A percentile compares a stretch with the other conserved stretches of the same genome.
phyloP scores from a whole-genome alignment of 768 basidiomycete genomes.

The Kwoniella bestiolae region DNA sequence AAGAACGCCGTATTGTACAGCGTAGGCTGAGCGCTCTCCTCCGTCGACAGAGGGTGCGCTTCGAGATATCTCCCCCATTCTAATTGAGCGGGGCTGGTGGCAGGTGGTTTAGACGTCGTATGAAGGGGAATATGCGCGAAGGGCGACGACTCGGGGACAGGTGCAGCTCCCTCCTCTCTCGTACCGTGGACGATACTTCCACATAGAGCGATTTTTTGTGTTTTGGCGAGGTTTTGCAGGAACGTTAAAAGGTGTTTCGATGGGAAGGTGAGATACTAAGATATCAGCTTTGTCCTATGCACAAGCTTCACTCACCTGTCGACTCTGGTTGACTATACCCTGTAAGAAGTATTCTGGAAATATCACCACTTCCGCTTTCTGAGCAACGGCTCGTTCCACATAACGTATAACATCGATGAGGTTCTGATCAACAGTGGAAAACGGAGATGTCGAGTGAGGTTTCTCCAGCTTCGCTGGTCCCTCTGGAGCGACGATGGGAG shows the following conservation, averaged over 20 bases:
- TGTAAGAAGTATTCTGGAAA: slow-evolving; percentile 55
- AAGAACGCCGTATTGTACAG: slow-evolving; percentile 49
- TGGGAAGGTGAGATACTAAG: slow-evolving; percentile 47
- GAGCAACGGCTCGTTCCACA: slow-evolving; percentile 22
- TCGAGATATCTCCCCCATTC: slow-evolving; percentile 39
- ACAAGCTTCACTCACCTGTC: slow-evolving; percentile 35
- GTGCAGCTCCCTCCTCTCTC: not conserved
- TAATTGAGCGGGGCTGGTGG: slow-evolving; percentile 19
- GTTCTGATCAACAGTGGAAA: slow-evolving; percentile 34
- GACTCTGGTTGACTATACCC: slow-evolving; percentile 38
- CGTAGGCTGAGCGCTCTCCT: slow-evolving; percentile 25
- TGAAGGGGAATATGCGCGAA: slow-evolving; percentile 31
- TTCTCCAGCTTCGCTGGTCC: slow-evolving; percentile 26
- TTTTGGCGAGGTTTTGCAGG: slow-evolving; percentile 31
- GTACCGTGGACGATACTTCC: slow-evolving; percentile 45
- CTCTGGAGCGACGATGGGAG: slow-evolving; percentile 30
- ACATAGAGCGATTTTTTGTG: slow-evolving; percentile 34
- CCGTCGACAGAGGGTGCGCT: slow-evolving; percentile 8
- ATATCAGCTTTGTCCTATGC: not conserved
- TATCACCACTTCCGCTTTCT: slow-evolving; percentile 43
- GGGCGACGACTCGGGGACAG: slow-evolving; percentile 26
- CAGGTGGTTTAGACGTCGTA: not conserved
- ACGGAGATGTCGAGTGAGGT: slow-evolving; percentile 28
- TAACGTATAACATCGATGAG: slow-evolving; percentile 15
- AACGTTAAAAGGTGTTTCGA: slow-evolving; percentile 29